Evolutionary conservation across 2,329 filamentous ascomycete genomes (phyloP).

Genomic region (Hypoxylon sp.): DNA sequence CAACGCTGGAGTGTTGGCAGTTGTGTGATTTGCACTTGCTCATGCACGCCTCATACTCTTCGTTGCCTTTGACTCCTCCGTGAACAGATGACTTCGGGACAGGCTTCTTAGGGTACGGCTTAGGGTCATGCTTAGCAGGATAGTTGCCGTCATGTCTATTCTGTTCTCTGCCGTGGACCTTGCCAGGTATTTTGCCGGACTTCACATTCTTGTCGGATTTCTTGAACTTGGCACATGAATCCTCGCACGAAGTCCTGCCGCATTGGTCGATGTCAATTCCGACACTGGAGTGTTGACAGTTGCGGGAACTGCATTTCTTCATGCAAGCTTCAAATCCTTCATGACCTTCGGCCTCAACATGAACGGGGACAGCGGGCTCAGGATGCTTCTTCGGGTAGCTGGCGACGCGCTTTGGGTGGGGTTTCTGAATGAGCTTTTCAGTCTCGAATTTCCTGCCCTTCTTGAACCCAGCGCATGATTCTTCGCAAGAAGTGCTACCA

Average conservation of each 20-base stretch:
- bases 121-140: not conserved
- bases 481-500: conserved; percentile 31
- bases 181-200: not conserved
- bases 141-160: not conserved
- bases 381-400: conserved; percentile 13
- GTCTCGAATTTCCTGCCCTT: not conserved
- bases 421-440: not conserved
- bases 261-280: conserved; percentile 29
- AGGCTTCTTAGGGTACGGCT: not conserved
- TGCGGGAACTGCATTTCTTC: conserved; percentile 30
- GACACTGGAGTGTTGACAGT: conserved; percentile 36
- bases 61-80: not conserved
- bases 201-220: not conserved
- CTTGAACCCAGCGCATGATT: conserved; percentile 20
- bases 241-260: conserved; percentile 24
- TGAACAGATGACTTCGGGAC: not conserved
- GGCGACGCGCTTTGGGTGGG: not conserved
- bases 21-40: conserved; percentile 27
- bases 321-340: conserved; percentile 27
- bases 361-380: not conserved
- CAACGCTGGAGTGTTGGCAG: conserved; percentile 31
- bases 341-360: not conserved
- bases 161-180: not conserved
- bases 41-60: conserved; percentile 29
- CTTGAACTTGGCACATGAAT: conserved; percentile 19